These are phyloP conservation scores for Dentipellis fragilis DNA, from an alignment of 768 basidiomycete species.

Conservation along the genomic window DNA sequence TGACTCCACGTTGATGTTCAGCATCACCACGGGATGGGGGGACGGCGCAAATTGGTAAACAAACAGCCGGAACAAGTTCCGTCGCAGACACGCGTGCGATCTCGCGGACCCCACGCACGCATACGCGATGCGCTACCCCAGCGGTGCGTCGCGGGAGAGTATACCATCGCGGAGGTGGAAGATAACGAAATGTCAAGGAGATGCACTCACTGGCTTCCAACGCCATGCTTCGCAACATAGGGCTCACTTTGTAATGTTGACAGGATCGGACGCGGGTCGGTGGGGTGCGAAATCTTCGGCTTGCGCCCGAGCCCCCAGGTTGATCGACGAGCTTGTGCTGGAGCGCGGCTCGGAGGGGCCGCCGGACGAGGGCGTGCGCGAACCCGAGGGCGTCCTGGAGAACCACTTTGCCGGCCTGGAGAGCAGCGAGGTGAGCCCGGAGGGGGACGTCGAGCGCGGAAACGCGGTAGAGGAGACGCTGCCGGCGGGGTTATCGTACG, in stretches of 20 bases:
- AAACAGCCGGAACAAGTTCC: too few species aligned
- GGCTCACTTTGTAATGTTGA: constrained; percentile 33
- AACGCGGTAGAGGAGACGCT: constrained; percentile 15
- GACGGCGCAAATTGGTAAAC: too few species aligned
- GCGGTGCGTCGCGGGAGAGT: neutral
- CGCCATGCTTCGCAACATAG: constrained; percentile 22
- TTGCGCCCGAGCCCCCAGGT: constrained; percentile 32
- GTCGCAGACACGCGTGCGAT: too few species aligned
- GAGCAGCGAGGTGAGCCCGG: constrained; percentile 56
- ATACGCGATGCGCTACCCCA: too few species aligned
- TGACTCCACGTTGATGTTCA: too few species aligned
- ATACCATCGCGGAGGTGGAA: neutral
- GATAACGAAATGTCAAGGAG: neutral
- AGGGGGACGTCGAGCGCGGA: constrained; percentile 55
- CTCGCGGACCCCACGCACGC: too few species aligned
- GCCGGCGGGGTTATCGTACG: constrained; percentile 9
- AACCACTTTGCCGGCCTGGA: constrained; percentile 70
- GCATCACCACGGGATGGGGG: too few species aligned
- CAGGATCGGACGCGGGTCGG: constrained; percentile 71
- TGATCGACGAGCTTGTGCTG: constrained; percentile 25
- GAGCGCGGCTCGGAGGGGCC: constrained; percentile 30
- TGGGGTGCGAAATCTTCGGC: constrained; percentile 77
- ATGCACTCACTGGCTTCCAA: neutral
- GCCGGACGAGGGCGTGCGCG: constrained; percentile 30
- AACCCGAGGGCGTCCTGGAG: constrained; percentile 9